Base-by-base conservation (phyloP, 257 asterid species). In the Rubia yunnanensis region DNA sequence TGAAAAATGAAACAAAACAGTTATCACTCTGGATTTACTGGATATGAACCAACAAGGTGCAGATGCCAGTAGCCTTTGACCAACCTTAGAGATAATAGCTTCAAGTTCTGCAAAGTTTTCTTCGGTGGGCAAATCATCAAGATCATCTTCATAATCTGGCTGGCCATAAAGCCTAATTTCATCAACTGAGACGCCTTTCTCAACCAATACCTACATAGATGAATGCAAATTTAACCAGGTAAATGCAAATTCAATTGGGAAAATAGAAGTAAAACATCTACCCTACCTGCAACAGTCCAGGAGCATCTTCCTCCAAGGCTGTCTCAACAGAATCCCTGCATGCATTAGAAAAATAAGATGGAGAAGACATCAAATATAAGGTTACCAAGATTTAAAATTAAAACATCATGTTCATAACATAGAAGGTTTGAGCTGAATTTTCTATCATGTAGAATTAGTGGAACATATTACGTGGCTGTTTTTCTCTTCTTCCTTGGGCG, bases 231-330 rank as follows among this genome's bases (percentile, higher is more conserved):
- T n/a, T n/a, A n/a, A n/a, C 75, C 48, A 32, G 72, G 74, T 28
- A 31, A 74, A 49, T 54, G 62, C 15, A 66, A 30, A 38, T 66
- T 54, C 56, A 60, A 4, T 32, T 14, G 63, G 57, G 61, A 41
- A 67, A 49, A 70, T 44, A 69, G 60, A 71, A 78, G 69, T 61
- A 75, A 48, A 73, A 66, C 65, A 56, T 60, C 71, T 58, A 4
- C 48, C 38, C 57, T 78, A 92, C 97, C 97, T 82, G 82, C 82
- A 92, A 72, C 67, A 92, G 97, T 72, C 95, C 96, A 70, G 99
- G 99, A 68, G 97, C 96, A 84, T 92, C 99, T 81, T 92, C 99
- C 78, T 92, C 95, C 86, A 92, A 76, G 27, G 99, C 99, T 72
- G 78, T 80, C 82, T 86, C 92, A 81, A 89, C 73, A 5, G 96